A percentile compares a stretch with the other conserved stretches of the same genome.
Conservation (phyloP, 306 rosid species). For the Quercus mongolica region DNA sequence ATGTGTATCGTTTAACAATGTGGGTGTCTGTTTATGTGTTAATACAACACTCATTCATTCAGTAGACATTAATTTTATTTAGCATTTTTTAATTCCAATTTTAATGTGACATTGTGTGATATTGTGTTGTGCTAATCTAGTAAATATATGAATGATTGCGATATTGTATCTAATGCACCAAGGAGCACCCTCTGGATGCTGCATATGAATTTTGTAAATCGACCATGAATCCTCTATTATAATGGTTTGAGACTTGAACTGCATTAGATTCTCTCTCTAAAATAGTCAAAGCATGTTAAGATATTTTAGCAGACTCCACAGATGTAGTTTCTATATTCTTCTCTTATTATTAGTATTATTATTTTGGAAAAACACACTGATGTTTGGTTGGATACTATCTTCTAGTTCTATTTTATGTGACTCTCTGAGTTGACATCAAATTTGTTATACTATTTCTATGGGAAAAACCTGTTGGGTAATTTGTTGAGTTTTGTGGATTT, state of each 20-base stretch:
- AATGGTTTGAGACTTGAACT: background rate
- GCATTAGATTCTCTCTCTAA: background rate
- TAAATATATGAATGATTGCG: no score
- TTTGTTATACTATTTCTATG: background rate
- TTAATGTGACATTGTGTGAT: background rate
- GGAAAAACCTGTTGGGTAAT: background rate
- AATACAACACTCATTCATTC: background rate
- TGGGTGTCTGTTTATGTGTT: background rate
- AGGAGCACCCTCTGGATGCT: background rate
- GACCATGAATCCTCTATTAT: background rate
- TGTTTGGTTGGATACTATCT: background rate
- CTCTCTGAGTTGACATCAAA: background rate
- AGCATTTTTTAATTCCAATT: background rate
- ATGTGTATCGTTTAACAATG: background rate
- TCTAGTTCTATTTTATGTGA: background rate
- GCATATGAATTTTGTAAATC: background rate
- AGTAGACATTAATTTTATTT: no score
- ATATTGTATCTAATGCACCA: background rate
- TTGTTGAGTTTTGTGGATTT: background rate
- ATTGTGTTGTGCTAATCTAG: no score
- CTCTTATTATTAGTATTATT: no score
- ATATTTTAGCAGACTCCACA: background rate
- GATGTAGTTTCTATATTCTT: background rate
- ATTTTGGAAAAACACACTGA: background rate
- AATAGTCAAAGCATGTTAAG: background rate